phyloP scores from a whole-genome alignment of 2,329 filamentous ascomycete species.

The Microdochium trichocladiopsis region DNA sequence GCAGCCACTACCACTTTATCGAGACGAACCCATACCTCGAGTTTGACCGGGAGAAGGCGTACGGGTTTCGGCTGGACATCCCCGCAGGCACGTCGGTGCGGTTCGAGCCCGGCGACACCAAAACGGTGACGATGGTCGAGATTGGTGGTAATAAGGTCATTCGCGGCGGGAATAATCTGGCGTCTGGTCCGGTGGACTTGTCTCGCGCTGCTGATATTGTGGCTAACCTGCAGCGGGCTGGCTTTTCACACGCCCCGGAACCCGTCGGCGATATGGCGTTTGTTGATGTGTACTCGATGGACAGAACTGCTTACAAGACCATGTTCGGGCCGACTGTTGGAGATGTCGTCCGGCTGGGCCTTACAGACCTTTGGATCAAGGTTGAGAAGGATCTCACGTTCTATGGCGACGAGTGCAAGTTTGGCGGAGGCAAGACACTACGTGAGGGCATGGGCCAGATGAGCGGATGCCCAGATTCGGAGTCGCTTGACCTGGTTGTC shows the following conservation, averaged over 20 bases:
- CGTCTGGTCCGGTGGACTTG: slow-evolving; percentile 63
- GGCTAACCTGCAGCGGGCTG: slow-evolving; percentile 57
- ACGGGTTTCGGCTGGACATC: slow-evolving; percentile 84
- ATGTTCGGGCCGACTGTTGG: slow-evolving; percentile 95
- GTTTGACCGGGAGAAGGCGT: slow-evolving; percentile 77
- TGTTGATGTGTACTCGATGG: slow-evolving; percentile 58
- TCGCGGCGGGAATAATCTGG: slow-evolving; percentile 75
- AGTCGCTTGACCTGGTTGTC: slow-evolving; percentile 77
- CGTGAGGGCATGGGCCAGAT: slow-evolving; percentile 96
- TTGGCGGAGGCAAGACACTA: slow-evolving; percentile 89
- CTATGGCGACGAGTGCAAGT: slow-evolving; percentile 92
- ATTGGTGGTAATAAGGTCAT: slow-evolving; percentile 78
- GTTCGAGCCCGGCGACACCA: slow-evolving; percentile 89
- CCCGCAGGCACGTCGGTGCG: slow-evolving; percentile 85
- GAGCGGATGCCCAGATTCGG: slow-evolving; percentile 62
- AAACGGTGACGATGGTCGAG: slow-evolving; percentile 83
- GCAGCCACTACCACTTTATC: slow-evolving; percentile 93
- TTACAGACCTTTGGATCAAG: slow-evolving; percentile 83
- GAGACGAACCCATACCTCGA: slow-evolving; percentile 87
- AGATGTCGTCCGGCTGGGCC: slow-evolving; percentile 73
- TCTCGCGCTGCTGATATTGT: slow-evolving; percentile 60
- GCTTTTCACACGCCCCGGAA: slow-evolving; percentile 72
- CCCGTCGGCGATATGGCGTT: slow-evolving; percentile 45
- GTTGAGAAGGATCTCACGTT: slow-evolving; percentile 79
- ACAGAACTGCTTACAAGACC: slow-evolving; percentile 67